phyloP scores from a whole-genome alignment of 2,329 filamentous ascomycete genomes.

The Fusarium albosuccineum region DNA sequence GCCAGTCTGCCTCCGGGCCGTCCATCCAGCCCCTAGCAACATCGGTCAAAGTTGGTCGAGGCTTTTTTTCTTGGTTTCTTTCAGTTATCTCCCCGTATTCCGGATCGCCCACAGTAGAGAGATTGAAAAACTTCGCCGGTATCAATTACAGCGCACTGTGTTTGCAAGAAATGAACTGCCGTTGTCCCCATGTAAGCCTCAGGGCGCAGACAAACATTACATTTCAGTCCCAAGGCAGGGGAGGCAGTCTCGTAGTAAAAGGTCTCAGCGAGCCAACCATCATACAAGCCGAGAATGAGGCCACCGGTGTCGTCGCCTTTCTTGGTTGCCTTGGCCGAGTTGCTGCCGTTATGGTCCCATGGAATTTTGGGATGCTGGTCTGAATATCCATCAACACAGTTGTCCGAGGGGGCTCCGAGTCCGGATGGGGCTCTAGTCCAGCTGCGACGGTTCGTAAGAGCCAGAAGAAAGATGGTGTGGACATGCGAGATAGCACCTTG shows the following conservation, averaged over 20 bases:
- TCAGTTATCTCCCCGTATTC: conserved; percentile 23
- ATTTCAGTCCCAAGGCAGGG: conserved; percentile 25
- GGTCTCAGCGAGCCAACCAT: conserved; percentile 15
- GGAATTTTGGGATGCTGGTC: conserved; percentile 2
- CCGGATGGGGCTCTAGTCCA: background rate
- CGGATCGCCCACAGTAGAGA: conserved; percentile 25
- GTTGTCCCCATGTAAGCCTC: conserved; percentile 25
- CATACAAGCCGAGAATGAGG: conserved; percentile 25
- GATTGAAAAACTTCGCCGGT: conserved; percentile 3
- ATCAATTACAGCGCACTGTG: conserved; percentile 35
- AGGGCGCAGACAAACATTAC: conserved; percentile 18
- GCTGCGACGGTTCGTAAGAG: conserved; percentile 11
- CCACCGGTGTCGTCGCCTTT: conserved; percentile 23
- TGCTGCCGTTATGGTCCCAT: background rate
- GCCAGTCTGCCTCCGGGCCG: conserved; percentile 37
- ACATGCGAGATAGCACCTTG: conserved; percentile 13
- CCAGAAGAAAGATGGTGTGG: conserved; percentile 30
- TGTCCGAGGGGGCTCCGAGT: conserved; percentile 11
- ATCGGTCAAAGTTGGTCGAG: conserved; percentile 29
- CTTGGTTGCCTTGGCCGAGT: conserved; percentile 14
- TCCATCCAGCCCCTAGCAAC: conserved; percentile 20
- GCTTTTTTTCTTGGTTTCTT: conserved; percentile 14
- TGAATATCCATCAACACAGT: conserved; percentile 10
- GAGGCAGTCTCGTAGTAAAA: conserved; percentile 16
- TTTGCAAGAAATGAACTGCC: conserved; percentile 24